phyloP scores from a whole-genome alignment of 202 grass and related monocot species.

The Setaria italica region DNA sequence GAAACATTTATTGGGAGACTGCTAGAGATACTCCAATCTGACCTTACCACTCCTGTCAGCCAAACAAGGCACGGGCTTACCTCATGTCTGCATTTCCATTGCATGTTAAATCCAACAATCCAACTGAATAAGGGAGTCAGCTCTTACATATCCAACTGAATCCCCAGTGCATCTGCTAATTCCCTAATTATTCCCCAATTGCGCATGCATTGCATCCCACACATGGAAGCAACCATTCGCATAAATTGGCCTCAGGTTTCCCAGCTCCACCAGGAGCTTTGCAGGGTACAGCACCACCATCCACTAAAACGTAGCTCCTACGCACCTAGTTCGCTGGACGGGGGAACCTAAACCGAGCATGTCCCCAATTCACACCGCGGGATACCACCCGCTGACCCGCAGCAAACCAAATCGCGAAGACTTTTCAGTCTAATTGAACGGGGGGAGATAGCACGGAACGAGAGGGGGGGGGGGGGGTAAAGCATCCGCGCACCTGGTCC shows the following conservation, averaged over 20 bases:
- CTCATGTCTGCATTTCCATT: neutral
- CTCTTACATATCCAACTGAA: neutral
- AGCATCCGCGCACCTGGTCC: constrained; percentile 54
- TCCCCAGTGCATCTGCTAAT: neutral
- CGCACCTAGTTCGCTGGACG: neutral
- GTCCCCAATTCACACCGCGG: neutral
- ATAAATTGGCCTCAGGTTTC: neutral
- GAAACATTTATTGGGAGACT: too few species aligned
- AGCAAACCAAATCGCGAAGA: constrained; percentile 8
- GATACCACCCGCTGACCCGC: neutral
- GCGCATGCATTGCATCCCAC: neutral
- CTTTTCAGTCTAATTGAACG: neutral
- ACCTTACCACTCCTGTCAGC: neutral
- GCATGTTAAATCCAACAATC: neutral
- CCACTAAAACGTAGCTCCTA: neutral
- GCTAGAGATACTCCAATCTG: neutral
- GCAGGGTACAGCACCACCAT: neutral
- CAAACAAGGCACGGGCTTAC: neutral
- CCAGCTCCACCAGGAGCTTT: neutral
- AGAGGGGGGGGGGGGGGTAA: too few species aligned
- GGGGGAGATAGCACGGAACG: too few species aligned
- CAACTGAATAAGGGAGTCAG: neutral
- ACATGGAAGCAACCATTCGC: neutral
- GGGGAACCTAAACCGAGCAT: neutral
- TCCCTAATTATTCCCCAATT: constrained; percentile 7